phyloP scores from a whole-genome alignment of 805 yeast species.

The Candida loeiensis region DNA sequence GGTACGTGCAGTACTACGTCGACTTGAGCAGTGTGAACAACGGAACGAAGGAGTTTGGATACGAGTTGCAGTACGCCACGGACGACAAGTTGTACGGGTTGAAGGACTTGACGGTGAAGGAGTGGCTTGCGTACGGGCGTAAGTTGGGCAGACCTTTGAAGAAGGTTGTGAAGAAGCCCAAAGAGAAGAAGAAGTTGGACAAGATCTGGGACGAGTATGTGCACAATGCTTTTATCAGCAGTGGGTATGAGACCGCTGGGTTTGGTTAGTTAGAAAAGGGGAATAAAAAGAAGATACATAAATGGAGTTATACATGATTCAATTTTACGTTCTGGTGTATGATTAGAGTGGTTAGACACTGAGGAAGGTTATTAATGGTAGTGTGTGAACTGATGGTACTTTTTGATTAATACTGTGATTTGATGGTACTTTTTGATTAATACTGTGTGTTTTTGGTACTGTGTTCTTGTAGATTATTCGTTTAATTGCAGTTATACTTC shows the following conservation, averaged over 20 bases:
- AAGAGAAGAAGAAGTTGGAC: slow-evolving; percentile 23
- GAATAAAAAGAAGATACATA: background rate
- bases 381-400: too few relatives aligned
- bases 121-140: slow-evolving; percentile 59
- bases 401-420: too few relatives aligned
- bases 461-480: too few relatives aligned
- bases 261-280: slow-evolving; percentile 28
- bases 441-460: too few relatives aligned
- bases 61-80: slow-evolving; percentile 66
- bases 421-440: too few relatives aligned
- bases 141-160: slow-evolving; percentile 45
- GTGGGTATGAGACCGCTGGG: slow-evolving; percentile 58
- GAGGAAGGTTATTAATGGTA: too few relatives aligned
- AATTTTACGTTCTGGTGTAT: background rate
- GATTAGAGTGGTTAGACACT: too few relatives aligned
- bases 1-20: slow-evolving; percentile 71
- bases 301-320: background rate
- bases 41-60: slow-evolving; percentile 47
- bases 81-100: slow-evolving; percentile 55
- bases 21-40: slow-evolving; percentile 52
- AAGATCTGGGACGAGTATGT: slow-evolving; percentile 55
- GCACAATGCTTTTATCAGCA: slow-evolving; percentile 57
- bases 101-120: slow-evolving; percentile 54
- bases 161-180: slow-evolving; percentile 14
- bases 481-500: too few relatives aligned